Conservation (phyloP, 2,329 filamentous ascomycete genomes). For the Trichoderma pleuroti region DNA sequence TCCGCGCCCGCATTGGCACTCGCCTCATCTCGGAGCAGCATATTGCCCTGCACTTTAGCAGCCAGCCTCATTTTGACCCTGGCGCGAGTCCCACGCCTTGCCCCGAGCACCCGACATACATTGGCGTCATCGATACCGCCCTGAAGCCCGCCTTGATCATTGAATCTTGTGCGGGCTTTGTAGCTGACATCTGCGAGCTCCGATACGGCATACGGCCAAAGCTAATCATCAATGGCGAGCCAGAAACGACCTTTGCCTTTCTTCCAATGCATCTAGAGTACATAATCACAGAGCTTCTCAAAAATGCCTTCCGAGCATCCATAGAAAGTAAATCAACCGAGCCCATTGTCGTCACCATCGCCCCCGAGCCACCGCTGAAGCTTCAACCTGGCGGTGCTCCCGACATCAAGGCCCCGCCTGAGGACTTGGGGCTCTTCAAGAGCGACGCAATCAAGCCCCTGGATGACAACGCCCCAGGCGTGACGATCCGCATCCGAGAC, state of each 20-base stretch:
- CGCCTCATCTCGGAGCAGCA: slow-evolving; percentile 94
- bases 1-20: slow-evolving; percentile 90
- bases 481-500: slow-evolving; percentile 93
- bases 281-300: slow-evolving; percentile 92
- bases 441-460: slow-evolving; percentile 53
- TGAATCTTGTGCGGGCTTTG: slow-evolving; percentile 80
- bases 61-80: slow-evolving; percentile 65
- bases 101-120: slow-evolving; percentile 63
- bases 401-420: slow-evolving; percentile 34
- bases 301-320: slow-evolving; percentile 93
- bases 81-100: slow-evolving; percentile 48
- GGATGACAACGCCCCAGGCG: slow-evolving; percentile 69
- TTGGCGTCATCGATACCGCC: slow-evolving; percentile 92
- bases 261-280: slow-evolving; percentile 97
- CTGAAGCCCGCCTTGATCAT: slow-evolving; percentile 78
- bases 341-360: slow-evolving; percentile 88
- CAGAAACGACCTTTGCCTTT: slow-evolving; percentile 84
- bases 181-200: slow-evolving; percentile 93
- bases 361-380: slow-evolving; percentile 56
- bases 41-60: slow-evolving; percentile 76
- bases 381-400: slow-evolving; percentile 25
- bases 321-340: slow-evolving; percentile 80
- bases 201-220: slow-evolving; percentile 87
- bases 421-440: slow-evolving; percentile 40
- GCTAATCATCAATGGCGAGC: slow-evolving; percentile 78